These are phyloP conservation scores for Coemansia javaensis DNA, from an alignment of 192 early-diverging fungal genomes.

Conservation along the genomic window DNA sequence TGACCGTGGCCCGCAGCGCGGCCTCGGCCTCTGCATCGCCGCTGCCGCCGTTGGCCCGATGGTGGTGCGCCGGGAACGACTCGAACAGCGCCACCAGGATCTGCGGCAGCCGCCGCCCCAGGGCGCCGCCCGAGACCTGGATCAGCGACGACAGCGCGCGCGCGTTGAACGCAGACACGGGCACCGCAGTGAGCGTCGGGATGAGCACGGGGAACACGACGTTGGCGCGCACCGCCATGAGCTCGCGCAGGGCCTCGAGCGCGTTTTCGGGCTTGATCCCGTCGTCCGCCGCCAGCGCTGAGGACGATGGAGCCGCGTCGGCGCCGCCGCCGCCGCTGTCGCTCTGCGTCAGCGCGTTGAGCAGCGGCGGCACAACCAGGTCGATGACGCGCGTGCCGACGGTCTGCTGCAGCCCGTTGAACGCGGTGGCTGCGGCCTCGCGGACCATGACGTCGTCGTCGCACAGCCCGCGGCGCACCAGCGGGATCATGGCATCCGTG, in stretches of 20 bases:
- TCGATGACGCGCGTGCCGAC: constrained; percentile 92
- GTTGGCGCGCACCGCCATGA: constrained; percentile 94
- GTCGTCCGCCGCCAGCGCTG: too few relatives aligned
- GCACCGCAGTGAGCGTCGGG: constrained; percentile 83
- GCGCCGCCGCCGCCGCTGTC: constrained; percentile 7
- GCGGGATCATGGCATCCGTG: constrained; percentile 75
- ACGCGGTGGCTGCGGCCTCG: constrained; percentile 88
- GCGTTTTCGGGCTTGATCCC: constrained; percentile 58
- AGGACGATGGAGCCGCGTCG: too few relatives aligned
- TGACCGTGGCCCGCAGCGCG: constrained; percentile 71
- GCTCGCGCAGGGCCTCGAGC: constrained; percentile 91
- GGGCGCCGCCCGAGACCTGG: constrained; percentile 73
- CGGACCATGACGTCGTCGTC: constrained; percentile 83
- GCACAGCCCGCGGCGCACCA: constrained; percentile 78
- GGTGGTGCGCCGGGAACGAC: constrained; percentile 65
- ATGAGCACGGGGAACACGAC: constrained; percentile 98
- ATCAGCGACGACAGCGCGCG: constrained; percentile 84
- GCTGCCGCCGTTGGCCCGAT: too few relatives aligned
- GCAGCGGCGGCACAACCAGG: constrained; percentile 81
- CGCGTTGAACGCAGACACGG: constrained; percentile 90
- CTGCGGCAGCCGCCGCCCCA: constrained; percentile 74
- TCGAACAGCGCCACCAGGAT: constrained; percentile 81
- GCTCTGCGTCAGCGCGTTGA: constrained; percentile 64
- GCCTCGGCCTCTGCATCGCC: constrained; percentile 47
- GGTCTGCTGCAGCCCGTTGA: constrained; percentile 88